Conservation (phyloP, 192 early-diverging fungal species). For the Coemansia sp. region DNA sequence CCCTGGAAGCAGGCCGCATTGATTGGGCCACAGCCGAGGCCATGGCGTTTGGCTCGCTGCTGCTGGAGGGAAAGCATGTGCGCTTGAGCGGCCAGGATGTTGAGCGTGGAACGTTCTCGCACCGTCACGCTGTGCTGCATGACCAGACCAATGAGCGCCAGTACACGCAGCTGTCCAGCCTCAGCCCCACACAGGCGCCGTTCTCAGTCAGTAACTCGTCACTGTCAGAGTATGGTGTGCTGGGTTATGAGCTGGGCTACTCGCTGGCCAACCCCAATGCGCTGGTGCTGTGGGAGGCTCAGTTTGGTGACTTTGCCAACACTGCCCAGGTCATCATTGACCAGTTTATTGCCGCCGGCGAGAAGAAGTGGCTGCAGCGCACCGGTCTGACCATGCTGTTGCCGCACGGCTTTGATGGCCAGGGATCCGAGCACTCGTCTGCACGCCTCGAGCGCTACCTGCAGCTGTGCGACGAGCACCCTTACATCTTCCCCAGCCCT, state of each 20-base stretch:
- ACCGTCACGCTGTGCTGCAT: slow-evolving; percentile 95
- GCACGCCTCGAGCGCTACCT: slow-evolving; percentile 94
- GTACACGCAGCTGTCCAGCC: slow-evolving; percentile 83
- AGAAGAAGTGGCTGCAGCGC: slow-evolving; percentile 98
- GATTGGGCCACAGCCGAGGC: slow-evolving; percentile 97
- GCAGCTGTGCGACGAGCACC: slow-evolving; percentile 94
- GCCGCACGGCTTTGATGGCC: slow-evolving; percentile 98
- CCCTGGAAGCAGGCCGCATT: slow-evolving; percentile 74
- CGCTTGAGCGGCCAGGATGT: slow-evolving; percentile 96
- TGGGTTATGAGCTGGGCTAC: slow-evolving; percentile 98
- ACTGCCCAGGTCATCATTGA: slow-evolving; percentile 97
- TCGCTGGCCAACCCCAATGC: slow-evolving; percentile 92
- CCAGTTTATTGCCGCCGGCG: slow-evolving; percentile 93
- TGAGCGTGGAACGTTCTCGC: slow-evolving; percentile 99
- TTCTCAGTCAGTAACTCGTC: slow-evolving; percentile 96
- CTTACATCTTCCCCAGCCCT: slow-evolving; percentile 72
- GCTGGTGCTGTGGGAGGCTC: slow-evolving; percentile 95
- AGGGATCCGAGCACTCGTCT: slow-evolving; percentile 98
- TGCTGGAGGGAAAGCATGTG: slow-evolving; percentile 89
- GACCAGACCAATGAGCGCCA: slow-evolving; percentile 86
- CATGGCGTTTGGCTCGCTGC: slow-evolving; percentile 88
- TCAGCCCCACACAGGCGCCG: slow-evolving; percentile 80
- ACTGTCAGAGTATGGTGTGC: slow-evolving; percentile 90
- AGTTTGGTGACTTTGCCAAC: slow-evolving; percentile 99
- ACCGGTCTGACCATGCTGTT: slow-evolving; percentile 91